Evolutionary conservation across 148 eudicot species (phyloP).

Genomic region (Dysphania ambrosioides): DNA sequence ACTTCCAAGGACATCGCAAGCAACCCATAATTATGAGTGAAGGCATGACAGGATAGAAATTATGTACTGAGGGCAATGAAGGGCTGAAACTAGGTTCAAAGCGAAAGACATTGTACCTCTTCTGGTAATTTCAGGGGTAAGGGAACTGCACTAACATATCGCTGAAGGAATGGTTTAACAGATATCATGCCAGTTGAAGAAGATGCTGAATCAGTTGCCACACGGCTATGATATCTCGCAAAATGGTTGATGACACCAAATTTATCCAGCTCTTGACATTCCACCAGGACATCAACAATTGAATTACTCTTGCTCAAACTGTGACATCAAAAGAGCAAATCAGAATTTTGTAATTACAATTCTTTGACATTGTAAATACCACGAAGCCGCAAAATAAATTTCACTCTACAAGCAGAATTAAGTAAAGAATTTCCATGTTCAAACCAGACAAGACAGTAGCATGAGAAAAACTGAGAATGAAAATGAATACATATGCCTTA

Average conservation of each 20-base stretch:
- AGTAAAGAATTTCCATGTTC: no score
- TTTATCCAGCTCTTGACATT: slow-evolving; percentile 50
- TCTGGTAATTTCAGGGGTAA: slow-evolving; percentile 46
- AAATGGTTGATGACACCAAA: slow-evolving; percentile 51
- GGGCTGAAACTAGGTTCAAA: slow-evolving; percentile 29
- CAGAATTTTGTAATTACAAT: background rate
- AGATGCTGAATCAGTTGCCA: slow-evolving; percentile 28
- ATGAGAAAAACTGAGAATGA: no score
- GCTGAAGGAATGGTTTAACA: slow-evolving; percentile 29
- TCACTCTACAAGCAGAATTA: background rate
- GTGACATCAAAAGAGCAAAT: slow-evolving; percentile 6
- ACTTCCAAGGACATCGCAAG: background rate
- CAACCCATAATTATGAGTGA: background rate
- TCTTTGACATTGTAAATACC: no score
- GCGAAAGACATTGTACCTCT: slow-evolving; percentile 42
- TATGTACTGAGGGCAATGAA: background rate
- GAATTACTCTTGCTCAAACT: slow-evolving; percentile 43
- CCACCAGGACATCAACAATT: slow-evolving; percentile 35
- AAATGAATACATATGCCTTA: no score
- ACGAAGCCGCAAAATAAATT: background rate
- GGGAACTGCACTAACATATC: slow-evolving; percentile 43
- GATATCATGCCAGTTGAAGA: slow-evolving; percentile 25
- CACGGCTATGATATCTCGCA: slow-evolving; percentile 48
- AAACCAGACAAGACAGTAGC: background rate
- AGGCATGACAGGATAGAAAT: background rate